Base-by-base conservation (phyloP, 331 rosid genomes). In the Telfairia occidentalis region DNA sequence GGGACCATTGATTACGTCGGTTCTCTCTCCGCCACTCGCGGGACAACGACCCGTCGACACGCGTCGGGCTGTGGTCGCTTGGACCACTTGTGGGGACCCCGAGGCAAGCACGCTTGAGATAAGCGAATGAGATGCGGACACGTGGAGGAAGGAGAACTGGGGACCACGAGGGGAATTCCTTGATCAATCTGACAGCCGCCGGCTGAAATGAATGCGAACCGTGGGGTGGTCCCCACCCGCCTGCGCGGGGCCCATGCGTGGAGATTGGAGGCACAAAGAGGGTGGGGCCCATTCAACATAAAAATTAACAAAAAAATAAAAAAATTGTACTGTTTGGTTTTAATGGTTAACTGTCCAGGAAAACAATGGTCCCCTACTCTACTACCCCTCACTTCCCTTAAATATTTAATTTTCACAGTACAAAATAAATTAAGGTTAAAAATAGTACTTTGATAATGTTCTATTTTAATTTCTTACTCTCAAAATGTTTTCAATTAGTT, bases 71-170 rank as follows among this genome's bases (percentile, higher is more conserved):
- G n/a, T 18, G 69, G 9, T 16, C 35, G n/a, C 16, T 60, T 82
- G 95, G 97, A 89, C 93, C 87, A 86, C 87, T 0, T 28, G 60
- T 8, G 83, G 88, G 90, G 88, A 87, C 96, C 85, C 34, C 28
- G 48, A 16, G 15, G 2, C 0, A 43, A 76, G 92, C 92, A 90
- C 87, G 87, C 89, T 73, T 61, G 64, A 64, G 42, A 48, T 11
- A 3, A 29, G 35, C 74, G 9, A 9, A 86, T 87, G 81, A 6
- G 3, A 5, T 18, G 77, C 72, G 16, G 71, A 55, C 88, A 85
- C 80, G 83, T 84, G 86, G 85, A 8, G 26, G 16, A n/a, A 30
- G 2, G 21, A 19, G 29, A 7, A 21, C 45, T 45, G 79, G 85
- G 92, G 89, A 84, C 93, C 85, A 79, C 74, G 4, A 7, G 65